These are phyloP conservation scores for Penicillium pulvis DNA, from an alignment of 495 filamentous ascomycete species.

Conservation along the genomic window DNA sequence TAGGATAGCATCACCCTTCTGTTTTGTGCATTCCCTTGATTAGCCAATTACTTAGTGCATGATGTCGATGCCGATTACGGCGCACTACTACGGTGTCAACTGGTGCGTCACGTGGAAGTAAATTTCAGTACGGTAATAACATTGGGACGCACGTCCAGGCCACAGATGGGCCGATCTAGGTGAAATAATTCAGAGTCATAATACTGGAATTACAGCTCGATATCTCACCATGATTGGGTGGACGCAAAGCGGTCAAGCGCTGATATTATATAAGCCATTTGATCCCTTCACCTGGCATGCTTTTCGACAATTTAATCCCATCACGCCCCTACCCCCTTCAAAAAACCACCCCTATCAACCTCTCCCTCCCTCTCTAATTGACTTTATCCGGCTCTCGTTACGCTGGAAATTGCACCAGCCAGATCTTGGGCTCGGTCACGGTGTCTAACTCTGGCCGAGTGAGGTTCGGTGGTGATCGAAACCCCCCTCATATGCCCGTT, in stretches of 20 bases:
- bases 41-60: too few relatives aligned
- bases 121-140: neutral
- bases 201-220: neutral
- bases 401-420: slow-evolving; percentile 16
- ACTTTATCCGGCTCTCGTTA: neutral
- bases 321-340: neutral
- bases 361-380: neutral
- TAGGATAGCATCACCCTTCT: too few relatives aligned
- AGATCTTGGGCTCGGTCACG: slow-evolving; percentile 35
- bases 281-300: slow-evolving; percentile 1
- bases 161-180: neutral
- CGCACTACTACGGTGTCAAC: too few relatives aligned
- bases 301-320: slow-evolving; percentile 1
- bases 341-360: neutral
- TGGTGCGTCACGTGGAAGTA: neutral
- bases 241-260: neutral
- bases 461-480: slow-evolving; percentile 45
- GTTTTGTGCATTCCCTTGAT: too few relatives aligned
- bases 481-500: slow-evolving; percentile 38
- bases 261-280: neutral
- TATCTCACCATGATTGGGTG: neutral
- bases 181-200: neutral
- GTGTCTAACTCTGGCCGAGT: slow-evolving; percentile 37
- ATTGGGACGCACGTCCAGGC: neutral
- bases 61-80: too few relatives aligned